A percentile compares a stretch with the other conserved stretches of the same genome.
Conservation (phyloP, 805 yeast species). For the Schizosaccharomyces octosporus region DNA sequence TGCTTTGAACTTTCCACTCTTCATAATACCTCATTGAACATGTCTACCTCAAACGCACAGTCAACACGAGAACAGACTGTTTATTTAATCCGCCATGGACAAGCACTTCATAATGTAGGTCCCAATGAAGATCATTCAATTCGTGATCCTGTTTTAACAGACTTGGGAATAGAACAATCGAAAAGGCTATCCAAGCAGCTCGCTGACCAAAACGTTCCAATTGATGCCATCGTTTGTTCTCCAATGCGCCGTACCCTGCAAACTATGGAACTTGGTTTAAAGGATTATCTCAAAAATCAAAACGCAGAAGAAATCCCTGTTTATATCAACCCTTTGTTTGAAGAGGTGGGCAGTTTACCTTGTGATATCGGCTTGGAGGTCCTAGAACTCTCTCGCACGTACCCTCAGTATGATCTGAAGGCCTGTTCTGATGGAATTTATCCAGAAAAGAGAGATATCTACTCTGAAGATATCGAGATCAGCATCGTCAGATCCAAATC, state of each 20-base stretch:
- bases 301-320: neutral
- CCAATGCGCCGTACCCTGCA: neutral
- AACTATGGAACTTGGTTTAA: neutral
- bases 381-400: neutral
- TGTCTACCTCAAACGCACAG: neutral
- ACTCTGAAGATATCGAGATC: neutral
- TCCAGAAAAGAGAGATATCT: neutral
- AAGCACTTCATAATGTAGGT: neutral
- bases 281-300: neutral
- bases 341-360: neutral
- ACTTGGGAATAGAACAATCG: neutral
- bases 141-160: neutral
- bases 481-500: neutral
- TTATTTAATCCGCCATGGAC: neutral
- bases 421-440: neutral
- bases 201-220: neutral
- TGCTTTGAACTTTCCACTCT: too few species aligned
- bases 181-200: neutral
- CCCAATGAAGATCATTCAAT: neutral
- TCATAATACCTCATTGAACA: neutral
- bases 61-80: neutral
- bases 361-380: neutral
- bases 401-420: neutral
- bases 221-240: neutral
- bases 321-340: neutral